Conservation (phyloP, 495 filamentous ascomycete species). For the Podospora pseudopauciseta region DNA sequence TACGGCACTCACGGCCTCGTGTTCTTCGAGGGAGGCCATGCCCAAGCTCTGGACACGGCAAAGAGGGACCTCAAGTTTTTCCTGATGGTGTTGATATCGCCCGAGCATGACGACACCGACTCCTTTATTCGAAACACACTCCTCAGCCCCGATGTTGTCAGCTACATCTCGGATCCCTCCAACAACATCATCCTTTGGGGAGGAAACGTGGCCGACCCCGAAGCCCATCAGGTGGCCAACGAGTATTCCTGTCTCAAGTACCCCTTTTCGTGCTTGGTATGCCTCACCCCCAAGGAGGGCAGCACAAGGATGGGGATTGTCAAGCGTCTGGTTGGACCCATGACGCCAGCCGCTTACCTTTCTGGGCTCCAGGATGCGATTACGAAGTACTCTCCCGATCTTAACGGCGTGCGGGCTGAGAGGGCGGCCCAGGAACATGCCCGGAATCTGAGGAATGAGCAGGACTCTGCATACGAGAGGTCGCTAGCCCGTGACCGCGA, state of each 20-base stretch:
- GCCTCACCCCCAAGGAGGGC: constrained; percentile 74
- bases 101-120: constrained; percentile 88
- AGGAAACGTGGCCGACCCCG: constrained; percentile 84
- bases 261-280: constrained; percentile 79
- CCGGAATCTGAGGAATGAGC: constrained; percentile 72
- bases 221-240: constrained; percentile 85
- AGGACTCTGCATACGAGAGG: constrained; percentile 88
- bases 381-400: constrained; percentile 61
- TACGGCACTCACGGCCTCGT: constrained; percentile 67
- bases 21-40: constrained; percentile 83
- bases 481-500: constrained; percentile 85
- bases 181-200: constrained; percentile 86
- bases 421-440: constrained; percentile 74
- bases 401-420: constrained; percentile 63
- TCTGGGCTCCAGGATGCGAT: constrained; percentile 68
- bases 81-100: constrained; percentile 76
- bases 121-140: constrained; percentile 82
- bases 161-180: constrained; percentile 64
- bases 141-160: constrained; percentile 65
- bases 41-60: constrained; percentile 80
- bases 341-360: constrained; percentile 62
- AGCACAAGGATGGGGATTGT: constrained; percentile 84
- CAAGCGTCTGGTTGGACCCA: constrained; percentile 66
- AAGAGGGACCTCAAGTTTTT: constrained; percentile 90
- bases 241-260: constrained; percentile 84